Conservation (phyloP, 352 stramenopile species). For the Halophytophthora batemanensis region DNA sequence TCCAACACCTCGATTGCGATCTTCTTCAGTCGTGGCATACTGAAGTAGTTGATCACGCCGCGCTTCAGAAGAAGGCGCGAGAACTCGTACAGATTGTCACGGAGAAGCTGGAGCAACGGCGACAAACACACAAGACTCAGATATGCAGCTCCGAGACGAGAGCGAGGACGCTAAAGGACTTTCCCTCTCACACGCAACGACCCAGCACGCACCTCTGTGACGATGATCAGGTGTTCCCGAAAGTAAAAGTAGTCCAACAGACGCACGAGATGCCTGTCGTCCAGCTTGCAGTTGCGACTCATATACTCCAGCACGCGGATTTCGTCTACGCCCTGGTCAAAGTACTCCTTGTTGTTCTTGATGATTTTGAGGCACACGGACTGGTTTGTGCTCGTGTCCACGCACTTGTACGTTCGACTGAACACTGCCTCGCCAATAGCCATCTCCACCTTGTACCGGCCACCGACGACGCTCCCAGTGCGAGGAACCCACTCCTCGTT, state of each 20-base stretch:
- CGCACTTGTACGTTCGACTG: constrained; percentile 79
- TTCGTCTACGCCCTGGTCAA: constrained; percentile 94
- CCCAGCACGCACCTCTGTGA: constrained; percentile 89
- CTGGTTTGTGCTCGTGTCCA: constrained; percentile 57
- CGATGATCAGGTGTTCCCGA: constrained; percentile 94
- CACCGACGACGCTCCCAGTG: constrained; percentile 48
- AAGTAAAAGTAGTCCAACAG: constrained; percentile 95
- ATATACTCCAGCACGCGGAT: constrained; percentile 79
- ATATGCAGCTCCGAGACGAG: not conserved
- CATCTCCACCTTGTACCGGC: constrained; percentile 67
- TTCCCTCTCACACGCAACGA: too few relatives aligned
- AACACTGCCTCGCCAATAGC: constrained; percentile 82
- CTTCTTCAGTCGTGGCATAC: constrained; percentile 87
- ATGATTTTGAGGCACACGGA: constrained; percentile 98
- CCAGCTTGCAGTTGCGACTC: constrained; percentile 72
- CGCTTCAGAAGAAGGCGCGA: constrained; percentile 78
- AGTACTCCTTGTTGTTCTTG: constrained; percentile 99
- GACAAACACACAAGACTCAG: not conserved
- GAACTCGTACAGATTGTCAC: constrained; percentile 98
- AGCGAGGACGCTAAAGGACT: not conserved
- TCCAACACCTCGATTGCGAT: constrained; percentile 96
- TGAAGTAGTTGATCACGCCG: constrained; percentile 94
- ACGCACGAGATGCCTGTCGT: constrained; percentile 93
- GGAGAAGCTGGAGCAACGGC: constrained; percentile 64
- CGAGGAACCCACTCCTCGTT: constrained; percentile 74